These are phyloP conservation scores for Cutaneotrichosporon sp. DNA, from an alignment of 1,284 basidiomycete species.

Conservation along the genomic window DNA sequence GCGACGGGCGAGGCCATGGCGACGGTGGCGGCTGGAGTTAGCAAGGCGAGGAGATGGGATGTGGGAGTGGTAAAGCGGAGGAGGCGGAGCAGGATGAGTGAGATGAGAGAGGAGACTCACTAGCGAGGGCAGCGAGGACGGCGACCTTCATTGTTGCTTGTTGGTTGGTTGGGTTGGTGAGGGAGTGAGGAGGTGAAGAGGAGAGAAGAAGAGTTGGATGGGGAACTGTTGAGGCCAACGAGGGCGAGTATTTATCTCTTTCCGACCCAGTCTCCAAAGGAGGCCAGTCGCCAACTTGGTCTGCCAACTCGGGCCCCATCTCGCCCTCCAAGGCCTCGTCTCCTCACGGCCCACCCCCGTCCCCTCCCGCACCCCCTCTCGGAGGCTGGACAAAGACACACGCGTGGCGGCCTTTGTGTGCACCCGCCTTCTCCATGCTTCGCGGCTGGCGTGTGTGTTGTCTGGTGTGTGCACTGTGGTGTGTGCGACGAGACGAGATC, in stretches of 20 bases:
- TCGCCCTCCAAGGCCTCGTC: neutral
- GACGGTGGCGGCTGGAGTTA: neutral
- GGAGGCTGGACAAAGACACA: no score
- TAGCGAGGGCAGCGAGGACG: neutral
- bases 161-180: neutral
- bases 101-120: neutral
- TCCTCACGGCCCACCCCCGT: no score
- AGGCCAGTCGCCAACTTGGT: neutral
- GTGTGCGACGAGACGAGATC: neutral
- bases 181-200: neutral
- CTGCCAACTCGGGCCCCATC: neutral
- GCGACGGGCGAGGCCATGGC: neutral
- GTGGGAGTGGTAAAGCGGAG: no score
- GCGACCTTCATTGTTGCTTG: slow-evolving; percentile 7
- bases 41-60: no score
- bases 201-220: slow-evolving; percentile 2
- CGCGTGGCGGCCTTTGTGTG: neutral
- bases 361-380: neutral
- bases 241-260: neutral
- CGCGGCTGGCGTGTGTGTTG: neutral
- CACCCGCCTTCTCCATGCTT: neutral
- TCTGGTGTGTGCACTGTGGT: no score
- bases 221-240: neutral
- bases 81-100: no score
- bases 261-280: neutral